Evolutionary conservation across 2,329 filamentous ascomycete species (phyloP).

Genomic region (Erysiphe pulchra): DNA sequence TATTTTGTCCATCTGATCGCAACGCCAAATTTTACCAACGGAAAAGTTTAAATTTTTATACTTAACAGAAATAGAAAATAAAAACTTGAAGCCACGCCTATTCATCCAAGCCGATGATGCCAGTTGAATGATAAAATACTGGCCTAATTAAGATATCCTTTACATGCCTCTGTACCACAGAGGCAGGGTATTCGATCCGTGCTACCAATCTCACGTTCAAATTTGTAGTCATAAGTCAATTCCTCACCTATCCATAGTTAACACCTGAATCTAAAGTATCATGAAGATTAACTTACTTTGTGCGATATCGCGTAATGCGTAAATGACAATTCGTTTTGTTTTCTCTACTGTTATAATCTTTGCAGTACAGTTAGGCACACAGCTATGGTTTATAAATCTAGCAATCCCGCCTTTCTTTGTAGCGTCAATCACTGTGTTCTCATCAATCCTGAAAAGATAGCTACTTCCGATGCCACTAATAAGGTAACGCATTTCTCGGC

Average conservation of each 20-base stretch:
- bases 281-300: constrained; percentile 43
- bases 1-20: not conserved
- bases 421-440: constrained; percentile 90
- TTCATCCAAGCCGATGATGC: not conserved
- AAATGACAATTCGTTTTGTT: constrained; percentile 96
- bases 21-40: not conserved
- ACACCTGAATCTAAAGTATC: not conserved
- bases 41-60: not conserved
- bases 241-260: constrained; percentile 50
- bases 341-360: constrained; percentile 99
- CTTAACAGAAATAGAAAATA: not conserved
- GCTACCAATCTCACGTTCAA: constrained; percentile 87
- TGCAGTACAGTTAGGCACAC: constrained; percentile 92
- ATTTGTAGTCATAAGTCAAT: constrained; percentile 99
- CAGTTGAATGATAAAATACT: not conserved
- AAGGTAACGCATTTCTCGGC: constrained; percentile 74
- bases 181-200: constrained; percentile 91
- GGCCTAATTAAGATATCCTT: constrained; percentile 85
- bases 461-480: constrained; percentile 93
- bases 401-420: constrained; percentile 98
- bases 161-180: constrained; percentile 86
- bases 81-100: not conserved
- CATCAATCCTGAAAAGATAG: constrained; percentile 94
- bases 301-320: constrained; percentile 81
- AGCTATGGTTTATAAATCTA: constrained; percentile 95